phyloP scores from a whole-genome alignment of 345 rosid genomes.

The Boechera stricta region DNA sequence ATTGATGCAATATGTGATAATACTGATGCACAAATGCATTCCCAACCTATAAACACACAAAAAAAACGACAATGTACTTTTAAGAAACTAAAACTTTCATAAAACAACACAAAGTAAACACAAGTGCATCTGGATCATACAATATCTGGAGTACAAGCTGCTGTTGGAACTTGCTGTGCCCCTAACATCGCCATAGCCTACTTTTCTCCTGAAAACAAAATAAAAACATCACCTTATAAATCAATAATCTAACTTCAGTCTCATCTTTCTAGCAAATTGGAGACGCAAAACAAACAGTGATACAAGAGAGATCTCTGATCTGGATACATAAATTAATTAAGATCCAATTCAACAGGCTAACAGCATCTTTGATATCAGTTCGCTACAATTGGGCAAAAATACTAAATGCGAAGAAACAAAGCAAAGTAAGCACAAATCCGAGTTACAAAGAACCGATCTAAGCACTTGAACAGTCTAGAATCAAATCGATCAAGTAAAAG shows the following conservation, averaged over 20 bases:
- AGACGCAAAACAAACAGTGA: background rate
- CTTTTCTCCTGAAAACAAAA: constrained; percentile 36
- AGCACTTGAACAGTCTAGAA: constrained; percentile 9
- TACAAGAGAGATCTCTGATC: constrained; percentile 33
- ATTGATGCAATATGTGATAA: constrained; percentile 85
- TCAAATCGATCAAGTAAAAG: constrained; percentile 19
- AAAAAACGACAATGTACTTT: constrained; percentile 11
- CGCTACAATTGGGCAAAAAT: background rate
- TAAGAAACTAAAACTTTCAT: background rate
- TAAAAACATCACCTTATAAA: background rate
- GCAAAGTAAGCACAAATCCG: constrained; percentile 15
- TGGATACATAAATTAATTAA: constrained; percentile 7
- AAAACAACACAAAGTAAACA: background rate
- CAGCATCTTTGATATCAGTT: background rate
- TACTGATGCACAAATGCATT: constrained; percentile 97
- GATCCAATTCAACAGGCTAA: background rate
- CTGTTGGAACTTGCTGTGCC: constrained; percentile 54
- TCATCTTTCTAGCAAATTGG: background rate
- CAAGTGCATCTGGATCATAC: constrained; percentile 39
- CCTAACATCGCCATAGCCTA: constrained; percentile 56
- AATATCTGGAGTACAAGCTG: constrained; percentile 53
- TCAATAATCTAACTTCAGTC: background rate
- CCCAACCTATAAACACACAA: constrained; percentile 64
- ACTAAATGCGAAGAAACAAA: constrained; percentile 2
- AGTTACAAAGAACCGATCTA: constrained; percentile 30